phyloP scores from a whole-genome alignment of 345 rosid genomes.

The Salix viminalis region DNA sequence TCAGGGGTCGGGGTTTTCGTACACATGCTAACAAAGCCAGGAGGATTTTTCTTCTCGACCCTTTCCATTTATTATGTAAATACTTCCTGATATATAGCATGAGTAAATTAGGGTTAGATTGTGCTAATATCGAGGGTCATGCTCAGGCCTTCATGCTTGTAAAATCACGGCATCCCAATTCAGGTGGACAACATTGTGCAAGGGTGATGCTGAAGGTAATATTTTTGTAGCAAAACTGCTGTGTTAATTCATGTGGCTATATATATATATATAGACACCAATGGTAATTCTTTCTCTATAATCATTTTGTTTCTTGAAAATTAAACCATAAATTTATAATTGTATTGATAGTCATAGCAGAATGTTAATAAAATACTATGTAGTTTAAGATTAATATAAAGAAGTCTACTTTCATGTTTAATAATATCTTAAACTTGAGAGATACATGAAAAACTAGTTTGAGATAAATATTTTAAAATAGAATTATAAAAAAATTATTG shows the following conservation, averaged over 20 bases:
- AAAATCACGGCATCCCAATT: slow-evolving; percentile 1
- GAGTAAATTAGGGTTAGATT: neutral
- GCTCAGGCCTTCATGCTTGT: slow-evolving; percentile 1
- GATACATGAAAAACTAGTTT: too few relatives aligned
- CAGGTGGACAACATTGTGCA: neutral
- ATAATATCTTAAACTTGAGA: too few relatives aligned
- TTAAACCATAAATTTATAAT: too few relatives aligned
- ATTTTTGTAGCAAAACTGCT: neutral
- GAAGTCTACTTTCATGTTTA: too few relatives aligned
- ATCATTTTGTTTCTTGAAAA: too few relatives aligned
- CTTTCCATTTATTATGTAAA: slow-evolving; percentile 1
- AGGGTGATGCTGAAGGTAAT: neutral
- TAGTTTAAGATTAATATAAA: too few relatives aligned
- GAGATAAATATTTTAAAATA: too few relatives aligned
- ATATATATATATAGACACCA: too few relatives aligned
- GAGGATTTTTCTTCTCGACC: neutral
- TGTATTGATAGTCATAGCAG: too few relatives aligned
- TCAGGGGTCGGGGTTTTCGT: neutral
- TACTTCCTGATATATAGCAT: neutral
- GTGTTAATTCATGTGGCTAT: neutral
- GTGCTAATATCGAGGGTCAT: neutral
- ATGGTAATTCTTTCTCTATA: too few relatives aligned
- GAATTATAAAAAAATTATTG: too few relatives aligned
- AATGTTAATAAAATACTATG: too few relatives aligned
- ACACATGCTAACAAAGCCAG: neutral